phyloP scores from a whole-genome alignment of 2,329 filamentous ascomycete species.

The Fusarium sp. region DNA sequence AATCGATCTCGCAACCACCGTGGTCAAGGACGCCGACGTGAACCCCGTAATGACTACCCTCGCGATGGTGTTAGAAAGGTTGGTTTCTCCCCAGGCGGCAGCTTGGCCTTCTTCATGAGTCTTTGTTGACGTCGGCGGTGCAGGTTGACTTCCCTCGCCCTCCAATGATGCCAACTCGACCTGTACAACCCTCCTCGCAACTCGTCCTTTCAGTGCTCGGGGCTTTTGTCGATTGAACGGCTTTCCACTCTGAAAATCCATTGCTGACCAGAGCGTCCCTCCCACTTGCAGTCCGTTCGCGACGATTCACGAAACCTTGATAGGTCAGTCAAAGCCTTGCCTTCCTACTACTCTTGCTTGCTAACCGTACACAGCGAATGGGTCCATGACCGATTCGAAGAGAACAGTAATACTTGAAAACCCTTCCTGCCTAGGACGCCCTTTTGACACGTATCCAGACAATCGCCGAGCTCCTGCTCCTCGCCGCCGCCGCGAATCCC shows the following conservation, averaged over 20 bases:
- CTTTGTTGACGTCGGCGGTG: constrained; percentile 32
- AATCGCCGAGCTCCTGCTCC: constrained; percentile 55
- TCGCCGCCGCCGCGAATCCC: constrained; percentile 57
- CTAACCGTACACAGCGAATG: constrained; percentile 72
- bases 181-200: constrained; percentile 46
- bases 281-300: constrained; percentile 66
- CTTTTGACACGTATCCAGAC: constrained; percentile 46
- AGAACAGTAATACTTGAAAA: constrained; percentile 64
- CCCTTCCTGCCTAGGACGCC: constrained; percentile 1
- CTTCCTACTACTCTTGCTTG: neutral
- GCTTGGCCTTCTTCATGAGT: neutral
- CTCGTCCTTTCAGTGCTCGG: constrained; percentile 46
- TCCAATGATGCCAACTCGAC: constrained; percentile 43
- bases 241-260: constrained; percentile 49
- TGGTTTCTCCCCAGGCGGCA: constrained; percentile 16
- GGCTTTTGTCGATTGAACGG: constrained; percentile 46
- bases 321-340: constrained; percentile 62
- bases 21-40: constrained; percentile 49
- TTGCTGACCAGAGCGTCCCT: constrained; percentile 52
- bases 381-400: constrained; percentile 92
- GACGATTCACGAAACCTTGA: constrained; percentile 75
- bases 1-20: constrained; percentile 52
- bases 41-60: constrained; percentile 63
- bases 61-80: constrained; percentile 95
- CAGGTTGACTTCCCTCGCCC: constrained; percentile 52